These are phyloP conservation scores for Nigrospora osmanthi DNA, from an alignment of 2,329 filamentous ascomycete species.

Conservation along the genomic window DNA sequence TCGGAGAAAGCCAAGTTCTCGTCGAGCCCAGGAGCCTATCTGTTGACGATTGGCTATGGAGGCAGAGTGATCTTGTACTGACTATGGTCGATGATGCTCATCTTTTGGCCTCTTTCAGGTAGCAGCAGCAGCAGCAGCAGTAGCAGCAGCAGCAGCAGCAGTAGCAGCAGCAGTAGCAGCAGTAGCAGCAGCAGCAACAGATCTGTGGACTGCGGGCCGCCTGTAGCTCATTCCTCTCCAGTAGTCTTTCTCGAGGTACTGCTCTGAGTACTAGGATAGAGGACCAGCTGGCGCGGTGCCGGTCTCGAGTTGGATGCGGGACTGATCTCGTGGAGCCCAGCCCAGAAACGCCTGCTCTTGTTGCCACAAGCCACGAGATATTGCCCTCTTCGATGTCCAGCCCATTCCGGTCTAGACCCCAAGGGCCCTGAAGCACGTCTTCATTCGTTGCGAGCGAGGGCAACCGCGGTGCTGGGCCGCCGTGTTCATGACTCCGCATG, in stretches of 20 bases:
- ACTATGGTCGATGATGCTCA: conserved; percentile 19
- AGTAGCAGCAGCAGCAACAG: too few species aligned
- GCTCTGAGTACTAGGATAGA: neutral
- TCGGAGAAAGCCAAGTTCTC: conserved; percentile 30
- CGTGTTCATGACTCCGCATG: too few species aligned
- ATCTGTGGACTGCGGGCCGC: neutral
- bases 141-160: too few species aligned
- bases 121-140: neutral
- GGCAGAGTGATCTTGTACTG: conserved; percentile 27
- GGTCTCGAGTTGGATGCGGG: conserved; percentile 6
- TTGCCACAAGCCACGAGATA: neutral
- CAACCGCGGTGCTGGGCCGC: conserved; percentile 7
- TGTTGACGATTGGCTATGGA: conserved; percentile 37
- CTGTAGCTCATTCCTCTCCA: conserved; percentile 1
- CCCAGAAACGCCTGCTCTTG: neutral
- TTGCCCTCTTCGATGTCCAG: neutral
- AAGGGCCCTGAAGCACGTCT: conserved; percentile 11
- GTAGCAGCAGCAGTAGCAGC: too few species aligned
- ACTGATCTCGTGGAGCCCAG: neutral
- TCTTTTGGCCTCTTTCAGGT: conserved; percentile 2
- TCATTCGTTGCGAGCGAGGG: conserved; percentile 5
- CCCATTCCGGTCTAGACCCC: conserved; percentile 1
- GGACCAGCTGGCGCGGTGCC: conserved; percentile 13
- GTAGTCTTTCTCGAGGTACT: neutral
- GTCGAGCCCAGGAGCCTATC: conserved; percentile 34